Conservation (phyloP, 2,329 filamentous ascomycete species). For the Diplodia sapinea region DNA sequence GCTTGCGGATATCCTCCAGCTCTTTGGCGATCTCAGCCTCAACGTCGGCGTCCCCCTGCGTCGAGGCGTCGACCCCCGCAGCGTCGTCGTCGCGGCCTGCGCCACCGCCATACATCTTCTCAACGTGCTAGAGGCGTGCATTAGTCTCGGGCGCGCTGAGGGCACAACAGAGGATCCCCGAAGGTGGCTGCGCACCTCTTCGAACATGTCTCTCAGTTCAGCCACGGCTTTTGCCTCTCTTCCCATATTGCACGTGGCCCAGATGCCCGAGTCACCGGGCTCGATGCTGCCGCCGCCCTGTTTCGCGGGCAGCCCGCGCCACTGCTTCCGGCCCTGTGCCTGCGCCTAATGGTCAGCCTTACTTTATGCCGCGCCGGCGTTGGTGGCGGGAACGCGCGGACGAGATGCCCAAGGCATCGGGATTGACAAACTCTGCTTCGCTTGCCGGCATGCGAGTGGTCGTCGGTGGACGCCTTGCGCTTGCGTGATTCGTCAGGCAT, state of each 20-base stretch:
- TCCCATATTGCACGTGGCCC: slow-evolving; percentile 76
- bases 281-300: slow-evolving; percentile 54
- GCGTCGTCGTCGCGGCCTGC: slow-evolving; percentile 42
- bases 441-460: slow-evolving; percentile 28
- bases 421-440: slow-evolving; percentile 31
- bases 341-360: slow-evolving; percentile 8
- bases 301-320: slow-evolving; percentile 11
- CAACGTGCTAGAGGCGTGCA: slow-evolving; percentile 64
- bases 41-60: slow-evolving; percentile 61
- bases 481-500: slow-evolving; percentile 33
- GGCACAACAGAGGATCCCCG: neutral
- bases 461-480: slow-evolving; percentile 31
- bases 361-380: neutral
- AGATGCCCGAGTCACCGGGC: slow-evolving; percentile 74
- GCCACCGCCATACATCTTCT: slow-evolving; percentile 56
- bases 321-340: slow-evolving; percentile 31
- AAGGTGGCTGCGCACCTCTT: slow-evolving; percentile 59
- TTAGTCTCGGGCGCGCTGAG: slow-evolving; percentile 10
- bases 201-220: slow-evolving; percentile 70
- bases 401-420: neutral
- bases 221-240: slow-evolving; percentile 72
- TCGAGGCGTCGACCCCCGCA: slow-evolving; percentile 33
- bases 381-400: neutral
- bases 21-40: slow-evolving; percentile 75
- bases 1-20: slow-evolving; percentile 66